phyloP scores from a whole-genome alignment of 139 green algal genomes.

The Asterochloris sp. region DNA sequence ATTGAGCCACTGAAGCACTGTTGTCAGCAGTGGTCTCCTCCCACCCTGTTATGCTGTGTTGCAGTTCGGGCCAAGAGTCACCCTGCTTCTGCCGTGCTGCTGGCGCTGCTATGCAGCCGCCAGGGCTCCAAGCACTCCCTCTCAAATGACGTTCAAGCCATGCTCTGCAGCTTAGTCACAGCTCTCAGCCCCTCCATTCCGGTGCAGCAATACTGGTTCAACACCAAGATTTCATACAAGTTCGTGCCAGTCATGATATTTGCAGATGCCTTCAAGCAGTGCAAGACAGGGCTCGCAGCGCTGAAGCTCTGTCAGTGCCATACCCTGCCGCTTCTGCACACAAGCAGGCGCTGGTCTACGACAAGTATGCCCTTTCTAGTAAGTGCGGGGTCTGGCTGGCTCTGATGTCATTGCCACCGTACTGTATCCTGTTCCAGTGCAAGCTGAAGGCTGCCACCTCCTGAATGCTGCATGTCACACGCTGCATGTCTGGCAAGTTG shows the following conservation, averaged over 20 bases:
- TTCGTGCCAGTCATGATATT: constrained; percentile 35
- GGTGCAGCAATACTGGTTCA: constrained; percentile 36
- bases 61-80: background rate
- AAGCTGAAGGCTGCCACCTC: background rate
- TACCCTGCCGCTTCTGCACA: background rate
- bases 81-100: background rate
- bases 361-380: constrained; percentile 23
- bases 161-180: background rate
- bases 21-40: background rate
- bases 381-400: background rate
- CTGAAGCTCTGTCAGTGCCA: constrained; percentile 1
- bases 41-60: background rate
- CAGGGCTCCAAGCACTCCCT: background rate
- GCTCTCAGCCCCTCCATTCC: background rate
- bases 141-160: background rate
- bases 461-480: background rate
- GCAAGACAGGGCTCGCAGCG: constrained; percentile 14
- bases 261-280: constrained; percentile 25
- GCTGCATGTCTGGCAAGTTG: background rate
- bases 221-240: background rate
- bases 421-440: background rate
- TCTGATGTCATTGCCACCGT: background rate
- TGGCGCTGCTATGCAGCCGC: background rate
- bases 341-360: constrained; percentile 30
- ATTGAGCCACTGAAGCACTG: background rate